phyloP scores from a whole-genome alignment of 2,329 filamentous ascomycete species.

The Hymenoscyphus scutula region DNA sequence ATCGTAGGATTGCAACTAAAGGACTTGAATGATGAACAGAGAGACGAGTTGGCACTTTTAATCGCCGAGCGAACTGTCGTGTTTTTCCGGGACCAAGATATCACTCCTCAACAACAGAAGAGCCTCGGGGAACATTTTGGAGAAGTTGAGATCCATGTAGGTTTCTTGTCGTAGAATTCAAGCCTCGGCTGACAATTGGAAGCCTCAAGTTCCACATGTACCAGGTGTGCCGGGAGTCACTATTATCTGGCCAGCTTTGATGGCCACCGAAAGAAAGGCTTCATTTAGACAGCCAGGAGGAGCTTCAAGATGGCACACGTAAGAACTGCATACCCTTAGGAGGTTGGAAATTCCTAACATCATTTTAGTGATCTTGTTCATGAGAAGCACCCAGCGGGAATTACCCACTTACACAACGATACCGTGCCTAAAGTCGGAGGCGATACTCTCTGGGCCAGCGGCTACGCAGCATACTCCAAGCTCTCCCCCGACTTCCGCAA shows the following conservation, averaged over 20 bases:
- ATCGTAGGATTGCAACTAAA: conserved; percentile 42
- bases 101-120: conserved; percentile 62
- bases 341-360: conserved; percentile 9
- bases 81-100: conserved; percentile 47
- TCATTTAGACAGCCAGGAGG: conserved; percentile 67
- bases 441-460: conserved; percentile 70
- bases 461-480: conserved; percentile 72
- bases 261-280: conserved; percentile 57
- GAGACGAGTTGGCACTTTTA: conserved; percentile 44
- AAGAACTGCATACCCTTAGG: conserved; percentile 1
- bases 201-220: conserved; percentile 71
- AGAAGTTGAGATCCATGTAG: conserved; percentile 66
- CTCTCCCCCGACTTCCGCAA: conserved; percentile 67
- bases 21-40: conserved; percentile 40
- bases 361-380: conserved; percentile 60
- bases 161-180: conserved; percentile 27
- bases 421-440: conserved; percentile 58
- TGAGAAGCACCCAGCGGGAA: conserved; percentile 66
- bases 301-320: conserved; percentile 64
- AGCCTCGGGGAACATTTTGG: conserved; percentile 62
- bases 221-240: conserved; percentile 63
- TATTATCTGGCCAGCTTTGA: conserved; percentile 69
- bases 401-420: conserved; percentile 69
- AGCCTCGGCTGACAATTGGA: conserved; percentile 8
- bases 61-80: conserved; percentile 43